phyloP scores from a whole-genome alignment of 1,139 yeast genomes.

The Saccharomyces hybrid region DNA sequence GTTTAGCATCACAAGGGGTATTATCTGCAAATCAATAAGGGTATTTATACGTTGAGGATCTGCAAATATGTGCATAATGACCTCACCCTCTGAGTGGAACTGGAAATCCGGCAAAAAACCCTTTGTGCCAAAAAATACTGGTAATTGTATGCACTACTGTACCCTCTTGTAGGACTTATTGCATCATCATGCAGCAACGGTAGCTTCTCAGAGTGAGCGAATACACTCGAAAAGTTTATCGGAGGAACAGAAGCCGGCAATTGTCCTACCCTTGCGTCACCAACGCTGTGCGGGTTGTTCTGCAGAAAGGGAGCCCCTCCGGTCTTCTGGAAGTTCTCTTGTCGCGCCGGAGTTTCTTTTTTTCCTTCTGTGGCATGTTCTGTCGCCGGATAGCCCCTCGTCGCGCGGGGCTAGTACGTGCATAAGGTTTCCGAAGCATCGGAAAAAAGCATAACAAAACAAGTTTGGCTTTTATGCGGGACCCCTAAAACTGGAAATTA shows the following conservation, averaged over 20 bases:
- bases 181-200: not conserved
- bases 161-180: not conserved
- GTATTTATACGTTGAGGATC: not conserved
- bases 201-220: not conserved
- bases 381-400: no score
- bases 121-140: not conserved
- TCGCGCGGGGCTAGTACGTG: no score
- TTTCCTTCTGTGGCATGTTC: no score
- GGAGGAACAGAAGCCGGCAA: not conserved
- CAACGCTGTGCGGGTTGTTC: not conserved
- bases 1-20: not conserved
- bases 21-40: not conserved
- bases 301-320: not conserved
- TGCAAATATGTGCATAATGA: not conserved
- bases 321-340: no score
- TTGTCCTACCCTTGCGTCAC: not conserved
- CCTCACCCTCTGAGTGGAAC: not conserved
- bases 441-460: no score
- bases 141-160: not conserved
- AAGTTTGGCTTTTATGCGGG: no score
- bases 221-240: not conserved
- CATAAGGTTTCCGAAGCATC: no score
- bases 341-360: no score
- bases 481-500: no score
- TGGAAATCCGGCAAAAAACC: not conserved